Conservation (phyloP, 1,284 basidiomycete species). For the Ceraceosorus bombacis region DNA sequence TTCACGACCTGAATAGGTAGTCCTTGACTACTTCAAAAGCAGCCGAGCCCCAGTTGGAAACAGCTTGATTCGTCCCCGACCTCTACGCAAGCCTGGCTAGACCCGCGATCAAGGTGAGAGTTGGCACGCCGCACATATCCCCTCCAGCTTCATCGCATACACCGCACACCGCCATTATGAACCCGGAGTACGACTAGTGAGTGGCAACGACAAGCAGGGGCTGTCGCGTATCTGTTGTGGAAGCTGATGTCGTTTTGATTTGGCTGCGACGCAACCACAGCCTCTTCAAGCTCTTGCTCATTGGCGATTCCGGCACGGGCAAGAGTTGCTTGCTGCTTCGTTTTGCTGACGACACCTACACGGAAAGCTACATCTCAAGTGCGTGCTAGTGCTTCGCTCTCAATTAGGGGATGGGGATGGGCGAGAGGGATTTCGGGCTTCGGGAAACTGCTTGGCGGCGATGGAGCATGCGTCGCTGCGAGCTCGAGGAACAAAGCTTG, state of each 20-base stretch:
- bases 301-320: conserved; percentile 83
- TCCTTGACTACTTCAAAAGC: no score
- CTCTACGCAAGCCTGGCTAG: no score
- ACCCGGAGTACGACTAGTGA: conserved; percentile 1
- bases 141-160: no score
- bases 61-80: no score
- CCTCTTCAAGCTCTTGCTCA: conserved; percentile 57
- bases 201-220: not conserved
- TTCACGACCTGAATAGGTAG: no score
- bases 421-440: no score
- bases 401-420: not conserved
- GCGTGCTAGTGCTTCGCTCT: conserved; percentile 18
- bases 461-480: no score
- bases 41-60: no score
- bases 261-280: not conserved
- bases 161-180: not conserved
- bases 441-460: not conserved
- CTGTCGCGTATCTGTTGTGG: not conserved
- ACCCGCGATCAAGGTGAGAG: no score
- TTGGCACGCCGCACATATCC: no score
- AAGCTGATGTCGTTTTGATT: not conserved
- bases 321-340: conserved; percentile 58
- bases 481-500: not conserved
- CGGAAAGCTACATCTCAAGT: conserved; percentile 52
- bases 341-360: conserved; percentile 53